Percentiles rank a stretch among this genome's conserved stretches.
These are phyloP conservation scores for Trichoderma hamatum DNA, from an alignment of 2,329 filamentous ascomycete genomes.

Conservation along the genomic window DNA sequence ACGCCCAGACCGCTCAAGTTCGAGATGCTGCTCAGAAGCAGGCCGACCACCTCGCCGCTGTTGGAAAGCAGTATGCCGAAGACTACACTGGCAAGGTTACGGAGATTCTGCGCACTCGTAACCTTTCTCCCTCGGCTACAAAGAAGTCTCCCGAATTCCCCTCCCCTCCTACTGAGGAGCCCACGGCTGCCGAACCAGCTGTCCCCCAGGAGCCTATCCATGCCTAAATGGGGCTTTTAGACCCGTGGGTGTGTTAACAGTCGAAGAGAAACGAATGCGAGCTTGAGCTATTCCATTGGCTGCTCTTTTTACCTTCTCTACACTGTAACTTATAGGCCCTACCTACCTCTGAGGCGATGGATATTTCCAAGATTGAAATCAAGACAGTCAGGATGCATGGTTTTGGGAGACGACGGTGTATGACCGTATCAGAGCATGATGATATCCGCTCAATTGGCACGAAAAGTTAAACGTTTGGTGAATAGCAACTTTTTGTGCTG, in stretches of 20 bases:
- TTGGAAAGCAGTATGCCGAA: constrained; percentile 69
- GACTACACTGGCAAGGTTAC: constrained; percentile 71
- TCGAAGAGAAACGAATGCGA: constrained; percentile 30
- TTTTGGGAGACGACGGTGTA: neutral
- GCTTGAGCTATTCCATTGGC: constrained; percentile 34
- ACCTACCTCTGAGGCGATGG: constrained; percentile 32
- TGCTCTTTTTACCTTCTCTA: constrained; percentile 37
- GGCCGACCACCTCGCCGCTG: constrained; percentile 62
- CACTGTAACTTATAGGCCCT: constrained; percentile 30
- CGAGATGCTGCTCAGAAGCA: constrained; percentile 65
- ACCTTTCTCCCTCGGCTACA: constrained; percentile 46
- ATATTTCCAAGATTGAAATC: constrained; percentile 12
- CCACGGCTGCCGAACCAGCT: constrained; percentile 34
- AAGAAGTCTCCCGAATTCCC: constrained; percentile 46
- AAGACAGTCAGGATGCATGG: neutral
- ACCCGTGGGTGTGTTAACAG: neutral
- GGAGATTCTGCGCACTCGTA: constrained; percentile 59
- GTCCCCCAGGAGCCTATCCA: constrained; percentile 38
- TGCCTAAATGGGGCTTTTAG: constrained; percentile 33
- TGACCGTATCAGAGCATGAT: constrained; percentile 9
- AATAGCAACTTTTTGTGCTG: neutral
- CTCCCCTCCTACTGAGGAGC: constrained; percentile 43
- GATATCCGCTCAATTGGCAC: constrained; percentile 12
- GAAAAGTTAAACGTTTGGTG: neutral
- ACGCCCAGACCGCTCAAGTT: constrained; percentile 65